These are phyloP conservation scores for Quercus alba DNA, from an alignment of 306 rosid species.

Conservation along the genomic window DNA sequence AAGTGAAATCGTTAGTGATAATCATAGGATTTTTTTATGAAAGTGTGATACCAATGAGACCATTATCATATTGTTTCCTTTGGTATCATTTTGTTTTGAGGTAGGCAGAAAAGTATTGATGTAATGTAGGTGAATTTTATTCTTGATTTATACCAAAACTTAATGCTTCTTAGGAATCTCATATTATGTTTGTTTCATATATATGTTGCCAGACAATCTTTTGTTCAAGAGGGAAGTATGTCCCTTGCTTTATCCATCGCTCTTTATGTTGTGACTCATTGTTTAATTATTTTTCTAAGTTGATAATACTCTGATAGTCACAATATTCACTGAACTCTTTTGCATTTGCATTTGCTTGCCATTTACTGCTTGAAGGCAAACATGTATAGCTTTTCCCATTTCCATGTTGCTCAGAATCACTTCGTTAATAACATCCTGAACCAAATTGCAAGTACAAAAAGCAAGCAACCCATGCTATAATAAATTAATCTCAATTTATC, in stretches of 20 bases:
- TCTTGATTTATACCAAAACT: too few relatives aligned
- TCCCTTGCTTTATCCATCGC: conserved; percentile 9
- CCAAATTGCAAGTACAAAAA: background rate
- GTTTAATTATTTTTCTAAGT: conserved; percentile 4
- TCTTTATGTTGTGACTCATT: background rate
- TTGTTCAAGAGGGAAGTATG: conserved; percentile 65
- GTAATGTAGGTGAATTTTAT: too few relatives aligned
- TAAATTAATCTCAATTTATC: background rate
- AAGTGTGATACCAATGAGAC: too few relatives aligned
- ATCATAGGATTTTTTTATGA: too few relatives aligned
- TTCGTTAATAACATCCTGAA: background rate
- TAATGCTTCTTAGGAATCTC: too few relatives aligned
- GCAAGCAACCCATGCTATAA: background rate
- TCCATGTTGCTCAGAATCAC: background rate
- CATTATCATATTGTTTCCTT: too few relatives aligned
- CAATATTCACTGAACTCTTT: background rate
- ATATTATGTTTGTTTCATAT: too few relatives aligned
- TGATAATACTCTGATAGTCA: background rate
- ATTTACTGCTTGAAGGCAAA: background rate
- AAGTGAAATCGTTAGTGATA: too few relatives aligned
- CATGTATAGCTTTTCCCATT: background rate
- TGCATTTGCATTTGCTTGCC: background rate
- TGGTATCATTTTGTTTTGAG: too few relatives aligned
- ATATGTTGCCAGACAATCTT: conserved; percentile 33
- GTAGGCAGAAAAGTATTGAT: too few relatives aligned